Base-by-base conservation (phyloP, 306 rosid genomes). In the Prunus salicina region DNA sequence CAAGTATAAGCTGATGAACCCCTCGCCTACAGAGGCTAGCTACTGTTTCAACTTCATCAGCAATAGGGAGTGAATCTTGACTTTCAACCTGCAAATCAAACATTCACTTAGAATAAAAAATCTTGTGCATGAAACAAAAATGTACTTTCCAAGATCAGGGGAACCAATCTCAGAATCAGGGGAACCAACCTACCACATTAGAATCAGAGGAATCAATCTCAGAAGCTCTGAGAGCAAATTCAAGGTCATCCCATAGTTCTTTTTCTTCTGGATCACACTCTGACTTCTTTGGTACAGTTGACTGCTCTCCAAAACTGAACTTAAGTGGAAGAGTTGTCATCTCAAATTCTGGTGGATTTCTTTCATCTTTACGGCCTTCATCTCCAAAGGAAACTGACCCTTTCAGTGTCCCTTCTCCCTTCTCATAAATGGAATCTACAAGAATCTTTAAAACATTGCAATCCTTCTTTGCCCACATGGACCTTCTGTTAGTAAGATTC, bases 21-120 rank as follows among this genome's bases (percentile, higher is more conserved):
- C 97, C 93, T 49, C 3, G 80, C 57, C 43, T 67, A 67, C 95
- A 91, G 47, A 32, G 80, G 64, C 64, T 58, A 25, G 77, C 82
- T 7, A 38, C 43, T 53, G 41, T 52, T 50, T 61, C 74, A 15
- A 30, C 74, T 45, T 76, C 86, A 12, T 50, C 73, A 66, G 8
- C 60, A 6, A 64, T 19, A 76, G 64, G 81, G 67, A 57, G 14
- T n/a, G 32, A 49, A 34, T 68, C 58, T 76, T 69, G 76, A 50
- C 51, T 51, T 73, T 65, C 85, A 75, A 55, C 87, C 90, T 89
- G 86, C 78, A 62, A 38, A 84, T 61, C 55, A 62, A 73, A 73
- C 30, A 64, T 53, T 57, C 25, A 22, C 38, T 56, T 57, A 72
- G 11, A 32, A 41, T 18, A 73, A 71, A 53, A 60, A 9, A 30